Base-by-base conservation (phyloP, 2,329 filamentous ascomycete species). In the Salinomyces thailandicus region DNA sequence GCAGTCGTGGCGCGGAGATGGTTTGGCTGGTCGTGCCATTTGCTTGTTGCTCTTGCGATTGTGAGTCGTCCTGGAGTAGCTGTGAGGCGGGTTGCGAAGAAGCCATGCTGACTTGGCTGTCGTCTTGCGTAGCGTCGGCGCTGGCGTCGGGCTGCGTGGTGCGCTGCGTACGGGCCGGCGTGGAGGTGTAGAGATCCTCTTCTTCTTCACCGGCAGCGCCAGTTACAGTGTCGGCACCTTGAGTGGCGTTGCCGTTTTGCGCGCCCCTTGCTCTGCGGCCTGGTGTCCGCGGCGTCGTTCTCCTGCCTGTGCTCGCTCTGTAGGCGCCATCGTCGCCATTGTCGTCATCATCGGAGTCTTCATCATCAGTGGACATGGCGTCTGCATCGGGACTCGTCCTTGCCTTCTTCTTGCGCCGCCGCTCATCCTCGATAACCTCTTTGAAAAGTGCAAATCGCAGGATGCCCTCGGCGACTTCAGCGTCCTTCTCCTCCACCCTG, bases 381-480 rank as follows among this genome's bases (percentile, higher is more conserved):
- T 72, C 73, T 36, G 67, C 67, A 37, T 73, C 69, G 12, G 72
- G 66, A 20, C 71, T 69, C 18, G 72, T 68, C 5, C 73, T 81
- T 50, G 83, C 80, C 61, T 85, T 79, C 51, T 87, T 76, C 62
- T 91, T 81, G 69, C 89, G 91, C 49, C 79, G 75, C 39, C 86
- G 83, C 58, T 86, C 79, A 46, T 75, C 70, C 48, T 76, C 72
- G 3, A 94, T 72, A 0, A 98, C 79, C 64, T 98, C 91, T 60
- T 96, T 96, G 73, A 98, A 98, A 22, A 98, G 72, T 2, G 91
- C 93, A 55, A 95, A 98, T 13, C 91, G 77, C 19, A 98, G 66
- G 47, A 98, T 93, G 6, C 77, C 73, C 59, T 98, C 89, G 7
- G 91, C 91, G 20, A 86, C 79, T 36, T 83, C 66, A 1, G 89